Evolutionary conservation across 257 asterid genomes (phyloP).

Genomic region (Nicotiana noctiflora): DNA sequence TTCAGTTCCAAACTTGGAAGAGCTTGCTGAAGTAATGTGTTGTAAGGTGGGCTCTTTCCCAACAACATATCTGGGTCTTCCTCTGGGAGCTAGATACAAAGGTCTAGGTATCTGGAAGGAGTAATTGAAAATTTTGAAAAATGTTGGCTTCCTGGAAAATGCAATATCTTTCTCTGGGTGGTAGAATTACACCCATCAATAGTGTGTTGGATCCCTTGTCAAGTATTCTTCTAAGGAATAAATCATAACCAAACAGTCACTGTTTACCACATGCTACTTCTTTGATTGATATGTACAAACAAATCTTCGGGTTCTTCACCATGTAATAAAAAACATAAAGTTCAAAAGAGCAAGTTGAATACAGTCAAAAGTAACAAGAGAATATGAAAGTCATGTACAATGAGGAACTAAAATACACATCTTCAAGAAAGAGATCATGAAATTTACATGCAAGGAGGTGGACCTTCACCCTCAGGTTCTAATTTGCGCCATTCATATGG

Average conservation of each 20-base stretch:
- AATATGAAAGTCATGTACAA: background rate
- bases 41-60: too few species aligned
- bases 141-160: too few species aligned
- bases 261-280: background rate
- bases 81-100: too few species aligned
- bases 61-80: too few species aligned
- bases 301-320: background rate
- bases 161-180: too few species aligned
- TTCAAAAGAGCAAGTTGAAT: background rate
- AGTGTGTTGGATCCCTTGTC: background rate
- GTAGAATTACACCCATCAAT: too few species aligned
- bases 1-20: too few species aligned
- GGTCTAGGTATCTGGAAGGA: too few species aligned
- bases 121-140: too few species aligned
- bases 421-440: slow-evolving; percentile 3
- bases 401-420: background rate
- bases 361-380: background rate
- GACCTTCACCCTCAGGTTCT: slow-evolving; percentile 99
- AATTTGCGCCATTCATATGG: slow-evolving; percentile 99
- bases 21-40: too few species aligned
- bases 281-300: background rate
- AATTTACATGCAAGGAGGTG: slow-evolving; percentile 99
- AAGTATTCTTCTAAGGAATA: background rate
- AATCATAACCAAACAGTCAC: background rate
- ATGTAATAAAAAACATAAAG: background rate